Percentiles rank a stretch among this genome's conserved stretches.
Evolutionary conservation across 176 grass and related monocot genomes (phyloP).

Genomic region (Musa beccarii): DNA sequence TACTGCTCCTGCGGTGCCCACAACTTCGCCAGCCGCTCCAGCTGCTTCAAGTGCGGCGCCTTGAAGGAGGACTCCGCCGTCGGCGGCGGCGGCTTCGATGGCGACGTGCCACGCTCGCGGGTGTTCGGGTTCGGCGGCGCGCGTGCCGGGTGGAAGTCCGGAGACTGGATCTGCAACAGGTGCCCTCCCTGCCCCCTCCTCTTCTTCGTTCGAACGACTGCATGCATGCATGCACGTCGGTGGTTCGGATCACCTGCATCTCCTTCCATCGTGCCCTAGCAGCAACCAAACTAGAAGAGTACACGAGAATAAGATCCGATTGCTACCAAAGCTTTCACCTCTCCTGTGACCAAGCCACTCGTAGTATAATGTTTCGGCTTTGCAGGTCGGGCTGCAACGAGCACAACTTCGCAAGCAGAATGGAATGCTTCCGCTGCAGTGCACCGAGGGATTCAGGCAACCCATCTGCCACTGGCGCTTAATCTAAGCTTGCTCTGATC

Average conservation of each 20-base stretch:
- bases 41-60: slow-evolving; percentile 81
- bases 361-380: too few species aligned
- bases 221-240: too few species aligned
- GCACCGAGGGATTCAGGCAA: slow-evolving; percentile 4
- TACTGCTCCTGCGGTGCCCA: slow-evolving; percentile 88
- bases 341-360: too few species aligned
- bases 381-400: slow-evolving; percentile 7
- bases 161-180: slow-evolving; percentile 24
- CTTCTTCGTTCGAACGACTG: neutral
- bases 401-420: slow-evolving; percentile 7
- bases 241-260: too few species aligned
- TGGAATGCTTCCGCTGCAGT: slow-evolving; percentile 8
- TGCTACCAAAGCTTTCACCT: too few species aligned
- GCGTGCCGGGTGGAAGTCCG: slow-evolving; percentile 90
- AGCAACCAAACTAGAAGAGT: too few species aligned
- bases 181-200: neutral
- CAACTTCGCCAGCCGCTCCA: slow-evolving; percentile 97
- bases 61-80: slow-evolving; percentile 82
- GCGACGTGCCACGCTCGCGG: slow-evolving; percentile 61
- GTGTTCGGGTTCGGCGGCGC: slow-evolving; percentile 51
- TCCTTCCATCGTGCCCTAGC: too few species aligned
- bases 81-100: slow-evolving; percentile 33
- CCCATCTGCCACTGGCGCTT: neutral
- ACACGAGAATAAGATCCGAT: too few species aligned
- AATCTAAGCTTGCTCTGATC: too few species aligned